Evolutionary conservation across 2,329 filamentous ascomycete genomes (phyloP).

Genomic region (Aspergillus latus): DNA sequence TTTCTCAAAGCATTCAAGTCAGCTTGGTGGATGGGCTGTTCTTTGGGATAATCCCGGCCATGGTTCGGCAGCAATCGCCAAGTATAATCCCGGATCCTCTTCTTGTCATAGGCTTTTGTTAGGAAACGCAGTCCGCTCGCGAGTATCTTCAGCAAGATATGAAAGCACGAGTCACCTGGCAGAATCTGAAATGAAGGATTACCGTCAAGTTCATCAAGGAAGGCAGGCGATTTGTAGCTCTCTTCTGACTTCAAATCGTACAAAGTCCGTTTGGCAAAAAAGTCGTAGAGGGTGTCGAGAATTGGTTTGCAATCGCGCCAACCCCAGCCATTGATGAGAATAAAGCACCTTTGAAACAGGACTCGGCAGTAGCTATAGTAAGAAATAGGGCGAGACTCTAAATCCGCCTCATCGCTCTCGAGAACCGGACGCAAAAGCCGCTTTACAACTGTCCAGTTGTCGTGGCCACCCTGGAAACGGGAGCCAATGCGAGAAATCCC

Average conservation of each 20-base stretch:
- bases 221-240: constrained; percentile 52
- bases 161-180: constrained; percentile 55
- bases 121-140: constrained; percentile 52
- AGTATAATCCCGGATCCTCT: constrained; percentile 56
- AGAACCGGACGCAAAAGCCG: constrained; percentile 50
- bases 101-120: constrained; percentile 48
- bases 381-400: constrained; percentile 41
- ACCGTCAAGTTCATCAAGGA: constrained; percentile 52
- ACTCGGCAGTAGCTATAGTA: constrained; percentile 57
- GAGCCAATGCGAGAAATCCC: constrained; percentile 48
- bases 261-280: constrained; percentile 57
- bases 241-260: constrained; percentile 54
- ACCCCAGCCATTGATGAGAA: constrained; percentile 55
- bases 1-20: constrained; percentile 61
- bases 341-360: constrained; percentile 53
- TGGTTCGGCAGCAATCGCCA: constrained; percentile 62
- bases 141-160: constrained; percentile 60
- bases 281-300: constrained; percentile 58
- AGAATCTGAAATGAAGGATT: constrained; percentile 46
- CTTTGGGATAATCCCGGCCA: constrained; percentile 60
- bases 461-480: constrained; percentile 40
- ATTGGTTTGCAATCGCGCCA: constrained; percentile 58
- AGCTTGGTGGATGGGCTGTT: constrained; percentile 52
- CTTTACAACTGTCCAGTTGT: constrained; percentile 54
- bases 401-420: constrained; percentile 47